Conservation (phyloP, 75 land plant species). For the Larix kaempferi region DNA sequence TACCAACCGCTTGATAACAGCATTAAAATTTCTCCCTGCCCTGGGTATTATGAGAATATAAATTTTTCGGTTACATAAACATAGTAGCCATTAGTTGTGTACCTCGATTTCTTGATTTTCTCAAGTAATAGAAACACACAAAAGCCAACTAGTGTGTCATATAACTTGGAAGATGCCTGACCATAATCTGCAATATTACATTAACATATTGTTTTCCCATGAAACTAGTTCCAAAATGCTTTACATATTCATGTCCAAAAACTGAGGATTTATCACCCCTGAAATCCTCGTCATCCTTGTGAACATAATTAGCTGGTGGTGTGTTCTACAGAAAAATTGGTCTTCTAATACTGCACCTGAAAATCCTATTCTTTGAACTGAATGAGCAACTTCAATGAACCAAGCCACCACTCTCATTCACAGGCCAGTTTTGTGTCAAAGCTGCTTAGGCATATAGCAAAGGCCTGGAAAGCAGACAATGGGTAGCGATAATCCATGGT, state of each 20-base stretch:
- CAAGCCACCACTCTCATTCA: slow-evolving; percentile 30
- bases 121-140: not conserved
- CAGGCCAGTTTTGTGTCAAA: slow-evolving; percentile 58
- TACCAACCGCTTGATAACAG: not conserved
- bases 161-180: not conserved
- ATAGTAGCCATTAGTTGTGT: not conserved
- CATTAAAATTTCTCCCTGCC: not conserved
- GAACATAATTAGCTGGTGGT: not conserved
- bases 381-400: not conserved
- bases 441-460: slow-evolving; percentile 51
- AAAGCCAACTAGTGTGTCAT: not conserved
- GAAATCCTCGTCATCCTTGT: not conserved
- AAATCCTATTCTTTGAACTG: not conserved
- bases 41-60: not conserved
- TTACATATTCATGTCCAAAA: not conserved
- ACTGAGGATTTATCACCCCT: not conserved
- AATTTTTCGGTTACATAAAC: not conserved
- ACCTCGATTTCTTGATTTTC: not conserved
- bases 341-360: not conserved
- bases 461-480: slow-evolving; percentile 49
- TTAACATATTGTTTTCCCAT: not conserved
- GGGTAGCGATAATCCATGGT: slow-evolving; percentile 62
- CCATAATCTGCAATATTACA: no score
- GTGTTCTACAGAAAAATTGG: not conserved
- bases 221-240: not conserved